Evolutionary conservation across 345 rosid species (phyloP).

Genomic region (Heritiera littoralis): DNA sequence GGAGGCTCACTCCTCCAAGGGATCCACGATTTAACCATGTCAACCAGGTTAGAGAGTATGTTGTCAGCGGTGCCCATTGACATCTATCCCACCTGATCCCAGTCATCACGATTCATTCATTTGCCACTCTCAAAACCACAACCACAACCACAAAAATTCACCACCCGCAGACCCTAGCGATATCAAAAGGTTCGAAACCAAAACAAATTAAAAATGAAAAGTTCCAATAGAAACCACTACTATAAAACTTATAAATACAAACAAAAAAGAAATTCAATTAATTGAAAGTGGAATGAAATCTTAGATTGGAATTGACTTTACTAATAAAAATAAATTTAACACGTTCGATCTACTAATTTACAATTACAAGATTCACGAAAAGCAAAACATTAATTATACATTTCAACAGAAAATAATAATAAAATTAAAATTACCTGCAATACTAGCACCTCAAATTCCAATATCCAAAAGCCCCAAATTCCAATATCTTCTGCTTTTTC

Average conservation of each 20-base stretch:
- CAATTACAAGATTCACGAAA: background rate
- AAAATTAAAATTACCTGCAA: conserved; percentile 9
- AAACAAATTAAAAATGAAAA: background rate
- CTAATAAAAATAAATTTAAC: background rate
- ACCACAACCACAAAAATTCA: background rate
- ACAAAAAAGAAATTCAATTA: background rate
- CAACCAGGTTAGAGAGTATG: conserved; percentile 68
- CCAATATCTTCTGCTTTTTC: conserved; percentile 2
- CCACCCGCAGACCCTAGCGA: conserved; percentile 19
- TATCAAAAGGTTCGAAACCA: conserved; percentile 1
- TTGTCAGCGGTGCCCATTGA: conserved; percentile 79
- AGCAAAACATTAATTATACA: background rate
- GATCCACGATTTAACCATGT: conserved; percentile 78
- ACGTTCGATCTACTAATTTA: background rate
- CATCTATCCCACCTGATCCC: conserved; percentile 53
- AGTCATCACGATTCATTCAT: conserved; percentile 67
- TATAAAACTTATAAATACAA: background rate
- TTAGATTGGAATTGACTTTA: background rate
- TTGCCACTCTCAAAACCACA: conserved; percentile 37
- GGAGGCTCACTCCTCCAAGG: conserved; percentile 67
- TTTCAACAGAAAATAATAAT: background rate
- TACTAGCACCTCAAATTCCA: conserved; percentile 7
- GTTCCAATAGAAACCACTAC: background rate
- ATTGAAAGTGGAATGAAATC: background rate
- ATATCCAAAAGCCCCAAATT: background rate